Evolutionary conservation across 2,329 filamentous ascomycete genomes (phyloP), one percentile per base, ranked within the genome.

Genomic region (Fonsecaea monophora): DNA sequence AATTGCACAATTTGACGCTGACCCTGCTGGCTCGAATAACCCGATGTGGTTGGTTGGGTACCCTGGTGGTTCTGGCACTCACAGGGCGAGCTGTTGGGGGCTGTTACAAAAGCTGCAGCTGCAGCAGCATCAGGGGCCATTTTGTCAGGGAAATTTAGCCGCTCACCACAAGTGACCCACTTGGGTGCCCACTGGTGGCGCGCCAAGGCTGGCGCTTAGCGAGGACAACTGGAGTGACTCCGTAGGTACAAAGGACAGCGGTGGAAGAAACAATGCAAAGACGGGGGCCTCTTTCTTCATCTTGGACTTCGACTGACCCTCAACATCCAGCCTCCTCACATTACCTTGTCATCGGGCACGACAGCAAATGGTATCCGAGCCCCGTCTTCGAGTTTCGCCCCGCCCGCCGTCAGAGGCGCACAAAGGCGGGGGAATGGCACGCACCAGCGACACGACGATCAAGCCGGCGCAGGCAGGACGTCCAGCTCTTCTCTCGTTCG

Each of bases 381-480:
- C 21, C 25, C 53, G 60, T 58, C 55, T 58, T 58, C 55, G 55
- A 32, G 35, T 32, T 60, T n/a, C 58, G 58, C n/a, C n/a, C n/a
- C 58, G 40, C 38, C 58, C 12, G 42, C 58, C 58, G 40, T 25
- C 58, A 53, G 58, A 38, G 58, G 58, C 58, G 42, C n/a, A n/a
- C n/a, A n/a, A n/a, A n/a, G n/a, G n/a, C n/a, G n/a, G n/a, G n/a
- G n/a, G n/a, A n/a, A n/a, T n/a, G n/a, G n/a, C n/a, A n/a, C n/a
- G n/a, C n/a, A n/a, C n/a, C n/a, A n/a, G n/a, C n/a, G n/a, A n/a
- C n/a, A n/a, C n/a, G n/a, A n/a, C n/a, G n/a, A n/a, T n/a, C n/a
- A n/a, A n/a, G n/a, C n/a, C n/a, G n/a, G n/a, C n/a, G n/a, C n/a
- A 66, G 62, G 65, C 62, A 68, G 62, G 56, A 61, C 65, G 65